Conservation (phyloP, 768 basidiomycete genomes). For the Holtermannia corniformis region DNA sequence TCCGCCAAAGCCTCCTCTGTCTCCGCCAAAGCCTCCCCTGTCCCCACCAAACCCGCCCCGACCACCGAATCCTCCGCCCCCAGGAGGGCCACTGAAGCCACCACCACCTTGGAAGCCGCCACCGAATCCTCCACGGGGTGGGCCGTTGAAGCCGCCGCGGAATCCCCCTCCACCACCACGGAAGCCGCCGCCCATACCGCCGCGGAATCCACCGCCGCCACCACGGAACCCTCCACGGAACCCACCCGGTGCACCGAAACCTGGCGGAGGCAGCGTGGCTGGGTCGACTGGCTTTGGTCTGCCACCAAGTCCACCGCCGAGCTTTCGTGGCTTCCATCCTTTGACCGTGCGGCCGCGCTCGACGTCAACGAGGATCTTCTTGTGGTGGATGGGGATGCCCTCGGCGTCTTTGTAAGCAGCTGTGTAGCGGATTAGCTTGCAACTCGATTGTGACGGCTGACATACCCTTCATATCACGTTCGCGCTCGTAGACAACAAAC, state of each 20-base stretch:
- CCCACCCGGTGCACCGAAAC: constrained; percentile 34
- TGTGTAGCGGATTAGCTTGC: constrained; percentile 11
- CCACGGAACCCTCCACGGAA: constrained; percentile 39
- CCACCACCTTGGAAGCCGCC: constrained; percentile 16
- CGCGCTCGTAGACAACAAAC: constrained; percentile 94
- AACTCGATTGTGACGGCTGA: constrained; percentile 3
- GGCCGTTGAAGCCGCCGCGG: constrained; percentile 15
- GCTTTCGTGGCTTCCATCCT: constrained; percentile 93
- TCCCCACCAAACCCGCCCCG: constrained; percentile 40
- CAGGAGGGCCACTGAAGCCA: constrained; percentile 12
- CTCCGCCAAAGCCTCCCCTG: constrained; percentile 27
- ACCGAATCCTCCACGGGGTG: constrained; percentile 1
- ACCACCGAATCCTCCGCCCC: constrained; percentile 26
- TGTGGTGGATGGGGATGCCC: constrained; percentile 89
- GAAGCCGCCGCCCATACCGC: constrained; percentile 41
- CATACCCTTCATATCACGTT: constrained; percentile 98
- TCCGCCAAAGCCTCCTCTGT: constrained; percentile 31
- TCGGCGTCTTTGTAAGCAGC: constrained; percentile 97
- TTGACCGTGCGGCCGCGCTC: constrained; percentile 96
- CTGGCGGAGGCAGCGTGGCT: constrained; percentile 46
- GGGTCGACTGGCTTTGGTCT: constrained; percentile 62
- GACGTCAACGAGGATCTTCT: constrained; percentile 92
- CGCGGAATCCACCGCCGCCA: constrained; percentile 45
- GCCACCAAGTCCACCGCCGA: constrained; percentile 99
- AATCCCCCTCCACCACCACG: constrained; percentile 40